These are phyloP conservation scores for Danielozyma ontarioensis DNA, from an alignment of 805 yeast genomes.

Conservation along the genomic window DNA sequence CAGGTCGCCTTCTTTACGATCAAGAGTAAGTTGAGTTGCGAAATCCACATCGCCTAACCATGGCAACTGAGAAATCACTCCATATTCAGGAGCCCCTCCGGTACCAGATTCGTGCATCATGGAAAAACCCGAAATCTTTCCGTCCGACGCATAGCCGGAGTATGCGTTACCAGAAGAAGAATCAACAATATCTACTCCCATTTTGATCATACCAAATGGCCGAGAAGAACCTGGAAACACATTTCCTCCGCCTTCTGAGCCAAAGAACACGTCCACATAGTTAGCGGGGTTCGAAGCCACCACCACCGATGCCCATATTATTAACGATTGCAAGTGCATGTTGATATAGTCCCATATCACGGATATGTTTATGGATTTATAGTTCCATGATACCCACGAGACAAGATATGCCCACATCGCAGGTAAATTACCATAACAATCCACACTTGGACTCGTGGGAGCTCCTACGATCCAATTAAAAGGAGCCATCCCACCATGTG, in stretches of 20 bases:
- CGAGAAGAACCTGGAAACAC: conserved; percentile 31
- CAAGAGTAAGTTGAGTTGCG: conserved; percentile 6
- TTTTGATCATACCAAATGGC: conserved; percentile 34
- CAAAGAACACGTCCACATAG: conserved; percentile 28
- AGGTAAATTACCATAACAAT: too few relatives aligned
- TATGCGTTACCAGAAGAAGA: conserved; percentile 21
- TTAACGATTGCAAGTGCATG: too few relatives aligned
- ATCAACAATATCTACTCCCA: conserved; percentile 26
- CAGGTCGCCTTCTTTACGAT: conserved; percentile 11
- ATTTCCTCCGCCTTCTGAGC: conserved; percentile 29
- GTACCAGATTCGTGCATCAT: conserved; percentile 37
- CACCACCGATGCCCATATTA: too few relatives aligned
- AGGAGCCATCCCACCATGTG: too few relatives aligned
- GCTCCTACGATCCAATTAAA: too few relatives aligned
- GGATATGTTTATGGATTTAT: too few relatives aligned
- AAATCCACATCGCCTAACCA: conserved; percentile 12
- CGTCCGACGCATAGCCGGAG: conserved; percentile 28
- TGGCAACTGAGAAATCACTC: conserved; percentile 28
- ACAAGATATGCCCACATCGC: too few relatives aligned
- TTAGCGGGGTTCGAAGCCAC: conserved; percentile 3
- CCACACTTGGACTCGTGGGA: too few relatives aligned
- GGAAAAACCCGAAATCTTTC: conserved; percentile 25
- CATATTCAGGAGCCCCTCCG: conserved; percentile 35
- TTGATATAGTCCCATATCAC: too few relatives aligned
- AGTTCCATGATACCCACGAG: too few relatives aligned